Evolutionary conservation across 208 protist genomes (phyloP).

Genomic region (Acanthamoeba royreba): DNA sequence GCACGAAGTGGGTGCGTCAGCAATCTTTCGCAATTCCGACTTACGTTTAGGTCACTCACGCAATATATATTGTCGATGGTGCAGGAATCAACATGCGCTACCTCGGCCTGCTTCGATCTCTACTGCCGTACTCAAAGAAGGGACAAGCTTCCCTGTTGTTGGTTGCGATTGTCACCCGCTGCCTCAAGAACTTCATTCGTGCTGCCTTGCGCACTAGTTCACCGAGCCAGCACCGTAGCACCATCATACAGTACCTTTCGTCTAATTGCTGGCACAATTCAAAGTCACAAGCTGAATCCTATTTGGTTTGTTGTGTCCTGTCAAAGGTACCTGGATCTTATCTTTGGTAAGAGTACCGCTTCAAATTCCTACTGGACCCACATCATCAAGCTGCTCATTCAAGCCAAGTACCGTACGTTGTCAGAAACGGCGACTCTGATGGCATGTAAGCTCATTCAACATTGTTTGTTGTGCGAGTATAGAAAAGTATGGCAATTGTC

Average conservation of each 20-base stretch:
- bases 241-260: background rate
- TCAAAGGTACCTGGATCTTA: background rate
- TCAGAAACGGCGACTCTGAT: background rate
- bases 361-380: background rate
- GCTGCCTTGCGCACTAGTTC: background rate
- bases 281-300: background rate
- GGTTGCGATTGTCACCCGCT: background rate
- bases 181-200: background rate
- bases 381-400: background rate
- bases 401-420: background rate
- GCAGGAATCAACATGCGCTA: background rate
- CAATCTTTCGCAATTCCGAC: no score
- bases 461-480: background rate
- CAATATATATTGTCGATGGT: background rate
- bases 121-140: background rate
- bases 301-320: background rate
- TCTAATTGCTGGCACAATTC: background rate
- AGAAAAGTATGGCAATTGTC: background rate
- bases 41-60: background rate
- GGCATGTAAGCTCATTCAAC: background rate
- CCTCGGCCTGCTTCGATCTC: background rate
- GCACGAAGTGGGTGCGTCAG: background rate
- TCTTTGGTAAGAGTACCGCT: background rate
- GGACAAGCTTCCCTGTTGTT: background rate
- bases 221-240: background rate